Evolutionary conservation across 1,139 yeast genomes (phyloP).

Genomic region (Zygosaccharomyces sapae): DNA sequence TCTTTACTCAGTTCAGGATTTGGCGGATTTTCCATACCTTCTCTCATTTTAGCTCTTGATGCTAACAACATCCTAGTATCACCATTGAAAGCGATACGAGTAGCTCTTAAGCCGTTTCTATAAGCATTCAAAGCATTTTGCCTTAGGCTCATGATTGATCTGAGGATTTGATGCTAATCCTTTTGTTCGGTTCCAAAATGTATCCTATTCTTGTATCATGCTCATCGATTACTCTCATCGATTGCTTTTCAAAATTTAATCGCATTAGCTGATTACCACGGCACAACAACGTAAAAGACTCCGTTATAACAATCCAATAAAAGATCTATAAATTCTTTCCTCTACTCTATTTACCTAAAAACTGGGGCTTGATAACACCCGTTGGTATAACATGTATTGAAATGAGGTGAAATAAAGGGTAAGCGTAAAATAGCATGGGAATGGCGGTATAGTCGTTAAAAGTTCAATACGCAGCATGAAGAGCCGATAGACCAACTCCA

Average conservation of each 20-base stretch:
- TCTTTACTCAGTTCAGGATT: slow-evolving; percentile 40
- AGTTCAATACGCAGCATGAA: background rate
- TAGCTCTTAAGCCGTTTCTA: slow-evolving; percentile 67
- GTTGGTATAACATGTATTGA: background rate
- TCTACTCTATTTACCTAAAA: background rate
- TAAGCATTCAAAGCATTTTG: slow-evolving; percentile 52
- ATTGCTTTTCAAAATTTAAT: background rate
- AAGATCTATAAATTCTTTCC: background rate
- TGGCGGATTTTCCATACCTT: slow-evolving; percentile 51
- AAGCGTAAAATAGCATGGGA: background rate
- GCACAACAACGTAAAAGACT: background rate
- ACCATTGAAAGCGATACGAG: slow-evolving; percentile 58
- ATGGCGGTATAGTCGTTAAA: background rate
- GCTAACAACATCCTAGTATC: slow-evolving; percentile 55
- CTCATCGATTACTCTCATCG: background rate
- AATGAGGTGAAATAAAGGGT: background rate
- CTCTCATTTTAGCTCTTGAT: slow-evolving; percentile 61
- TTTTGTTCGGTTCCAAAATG: background rate
- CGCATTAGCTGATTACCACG: background rate
- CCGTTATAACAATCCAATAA: background rate
- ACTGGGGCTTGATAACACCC: background rate
- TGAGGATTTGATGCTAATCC: background rate
- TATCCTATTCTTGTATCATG: background rate
- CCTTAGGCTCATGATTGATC: slow-evolving; percentile 10
- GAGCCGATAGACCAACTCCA: slow-evolving; percentile 11